phyloP scores from a whole-genome alignment of 2,329 filamentous ascomycete genomes.

The Penicillium sp. region DNA sequence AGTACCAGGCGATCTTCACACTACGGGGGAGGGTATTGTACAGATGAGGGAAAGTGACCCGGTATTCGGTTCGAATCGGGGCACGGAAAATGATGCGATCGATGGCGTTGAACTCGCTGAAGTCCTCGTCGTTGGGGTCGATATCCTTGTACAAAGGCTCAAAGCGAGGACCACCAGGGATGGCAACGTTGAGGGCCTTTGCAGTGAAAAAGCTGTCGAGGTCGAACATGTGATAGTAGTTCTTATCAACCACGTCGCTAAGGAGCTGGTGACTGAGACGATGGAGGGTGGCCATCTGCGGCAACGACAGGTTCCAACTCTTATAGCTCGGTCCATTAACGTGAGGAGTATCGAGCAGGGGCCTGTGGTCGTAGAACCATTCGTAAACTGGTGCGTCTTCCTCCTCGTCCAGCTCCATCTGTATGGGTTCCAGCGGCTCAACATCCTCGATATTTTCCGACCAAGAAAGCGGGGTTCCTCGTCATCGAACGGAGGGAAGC shows the following conservation, averaged over 20 bases:
- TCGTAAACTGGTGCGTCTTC: slow-evolving; percentile 89
- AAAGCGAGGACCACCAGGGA: slow-evolving; percentile 94
- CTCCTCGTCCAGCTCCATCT: slow-evolving; percentile 93
- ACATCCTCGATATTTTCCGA: slow-evolving; percentile 99
- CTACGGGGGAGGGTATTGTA: slow-evolving; percentile 96
- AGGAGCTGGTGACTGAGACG: slow-evolving; percentile 85
- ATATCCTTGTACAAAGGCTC: slow-evolving; percentile 98
- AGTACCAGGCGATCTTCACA: slow-evolving; percentile 90
- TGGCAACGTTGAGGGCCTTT: slow-evolving; percentile 93
- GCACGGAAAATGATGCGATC: slow-evolving; percentile 98
- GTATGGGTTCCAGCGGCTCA: slow-evolving; percentile 92
- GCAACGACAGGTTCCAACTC: slow-evolving; percentile 84
- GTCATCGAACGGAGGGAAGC: slow-evolving; percentile 96
- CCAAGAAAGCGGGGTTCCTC: slow-evolving; percentile 98
- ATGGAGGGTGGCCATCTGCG: slow-evolving; percentile 94
- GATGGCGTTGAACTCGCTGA: slow-evolving; percentile 98
- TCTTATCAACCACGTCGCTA: slow-evolving; percentile 88
- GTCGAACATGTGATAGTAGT: slow-evolving; percentile 98
- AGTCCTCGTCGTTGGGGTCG: slow-evolving; percentile 97
- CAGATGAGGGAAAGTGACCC: slow-evolving; percentile 87
- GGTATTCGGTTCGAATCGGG: slow-evolving; percentile 90
- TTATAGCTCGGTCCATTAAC: slow-evolving; percentile 97
- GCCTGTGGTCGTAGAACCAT: slow-evolving; percentile 96
- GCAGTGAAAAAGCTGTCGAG: slow-evolving; percentile 90
- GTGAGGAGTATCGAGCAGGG: slow-evolving; percentile 82